Evolutionary conservation across 2,329 filamentous ascomycete species (phyloP).

Genomic region (Fusarium humuli): DNA sequence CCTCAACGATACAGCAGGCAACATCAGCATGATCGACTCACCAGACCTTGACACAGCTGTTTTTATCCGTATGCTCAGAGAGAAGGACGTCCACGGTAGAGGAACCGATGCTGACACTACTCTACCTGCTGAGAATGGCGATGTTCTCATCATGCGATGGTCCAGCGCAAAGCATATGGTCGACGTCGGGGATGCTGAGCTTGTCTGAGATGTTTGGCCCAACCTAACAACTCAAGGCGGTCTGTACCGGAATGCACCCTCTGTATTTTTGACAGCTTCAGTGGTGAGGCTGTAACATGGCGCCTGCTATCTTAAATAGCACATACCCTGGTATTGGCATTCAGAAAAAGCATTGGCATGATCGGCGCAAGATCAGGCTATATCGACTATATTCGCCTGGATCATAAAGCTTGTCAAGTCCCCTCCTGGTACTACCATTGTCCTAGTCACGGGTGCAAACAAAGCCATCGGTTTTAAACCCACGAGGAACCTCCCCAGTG

Average conservation of each 20-base stretch:
- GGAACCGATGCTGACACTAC: conserved; percentile 73
- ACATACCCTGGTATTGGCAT: background rate
- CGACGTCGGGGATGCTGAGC: conserved; percentile 66
- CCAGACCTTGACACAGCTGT: conserved; percentile 87
- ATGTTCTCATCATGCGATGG: conserved; percentile 77
- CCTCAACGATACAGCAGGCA: conserved; percentile 89
- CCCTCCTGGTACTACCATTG: conserved; percentile 14
- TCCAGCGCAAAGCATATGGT: conserved; percentile 76
- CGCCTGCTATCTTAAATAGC: background rate
- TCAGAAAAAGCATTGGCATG: background rate
- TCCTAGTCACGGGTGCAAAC: conserved; percentile 27
- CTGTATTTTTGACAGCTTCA: background rate
- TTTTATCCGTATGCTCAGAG: conserved; percentile 79
- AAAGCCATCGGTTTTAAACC: conserved; percentile 29
- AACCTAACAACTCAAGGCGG: background rate
- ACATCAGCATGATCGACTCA: conserved; percentile 90
- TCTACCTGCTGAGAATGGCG: conserved; percentile 68
- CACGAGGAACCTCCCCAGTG: conserved; percentile 19
- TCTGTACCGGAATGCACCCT: background rate
- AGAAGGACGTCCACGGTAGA: conserved; percentile 68
- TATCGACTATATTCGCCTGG: background rate
- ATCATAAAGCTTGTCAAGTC: background rate
- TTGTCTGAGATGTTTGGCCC: conserved; percentile 59
- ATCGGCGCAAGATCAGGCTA: background rate
- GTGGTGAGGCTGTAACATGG: background rate